Percentiles rank a stretch among this genome's conserved stretches.
These are phyloP conservation scores for Plectosphaerella plurivora DNA, from an alignment of 2,329 filamentous ascomycete genomes.

Conservation along the genomic window DNA sequence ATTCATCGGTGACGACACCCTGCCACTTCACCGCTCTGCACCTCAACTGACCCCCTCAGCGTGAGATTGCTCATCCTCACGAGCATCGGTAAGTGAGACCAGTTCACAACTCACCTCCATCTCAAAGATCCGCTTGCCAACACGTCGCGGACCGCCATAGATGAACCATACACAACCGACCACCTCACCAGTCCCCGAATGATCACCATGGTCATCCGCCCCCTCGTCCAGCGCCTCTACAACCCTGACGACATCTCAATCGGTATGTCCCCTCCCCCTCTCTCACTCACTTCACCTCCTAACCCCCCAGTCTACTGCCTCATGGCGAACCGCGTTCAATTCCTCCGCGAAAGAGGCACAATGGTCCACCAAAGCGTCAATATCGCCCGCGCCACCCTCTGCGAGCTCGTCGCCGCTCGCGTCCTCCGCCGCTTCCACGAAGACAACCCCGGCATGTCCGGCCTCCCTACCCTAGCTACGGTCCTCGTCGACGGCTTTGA, in stretches of 20 bases:
- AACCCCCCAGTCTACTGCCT: slow-evolving; percentile 59
- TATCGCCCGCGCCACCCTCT: slow-evolving; percentile 61
- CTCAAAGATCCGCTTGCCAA: not conserved
- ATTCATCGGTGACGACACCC: not conserved
- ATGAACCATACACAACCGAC: slow-evolving; percentile 45
- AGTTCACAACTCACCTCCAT: not conserved
- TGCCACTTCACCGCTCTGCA: not conserved
- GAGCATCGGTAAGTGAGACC: slow-evolving; percentile 8
- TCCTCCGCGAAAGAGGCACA: slow-evolving; percentile 62
- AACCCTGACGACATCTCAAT: slow-evolving; percentile 61
- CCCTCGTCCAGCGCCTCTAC: slow-evolving; percentile 65
- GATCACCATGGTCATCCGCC: slow-evolving; percentile 62
- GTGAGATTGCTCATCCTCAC: slow-evolving; percentile 9
- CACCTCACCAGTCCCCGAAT: slow-evolving; percentile 64
- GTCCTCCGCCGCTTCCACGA: slow-evolving; percentile 66
- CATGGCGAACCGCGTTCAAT: slow-evolving; percentile 66
- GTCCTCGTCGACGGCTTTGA: slow-evolving; percentile 68
- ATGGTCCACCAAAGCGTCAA: slow-evolving; percentile 67
- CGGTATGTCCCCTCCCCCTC: slow-evolving; percentile 28
- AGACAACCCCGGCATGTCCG: slow-evolving; percentile 57
- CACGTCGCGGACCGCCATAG: slow-evolving; percentile 14
- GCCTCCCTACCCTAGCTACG: slow-evolving; percentile 61
- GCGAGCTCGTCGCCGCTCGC: slow-evolving; percentile 64
- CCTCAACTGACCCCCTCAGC: not conserved
- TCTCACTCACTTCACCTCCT: not conserved